Percentiles rank a stretch among this genome's conserved stretches.
phyloP scores from a whole-genome alignment of 352 stramenopile genomes.

The Globisporangium takayamanum region DNA sequence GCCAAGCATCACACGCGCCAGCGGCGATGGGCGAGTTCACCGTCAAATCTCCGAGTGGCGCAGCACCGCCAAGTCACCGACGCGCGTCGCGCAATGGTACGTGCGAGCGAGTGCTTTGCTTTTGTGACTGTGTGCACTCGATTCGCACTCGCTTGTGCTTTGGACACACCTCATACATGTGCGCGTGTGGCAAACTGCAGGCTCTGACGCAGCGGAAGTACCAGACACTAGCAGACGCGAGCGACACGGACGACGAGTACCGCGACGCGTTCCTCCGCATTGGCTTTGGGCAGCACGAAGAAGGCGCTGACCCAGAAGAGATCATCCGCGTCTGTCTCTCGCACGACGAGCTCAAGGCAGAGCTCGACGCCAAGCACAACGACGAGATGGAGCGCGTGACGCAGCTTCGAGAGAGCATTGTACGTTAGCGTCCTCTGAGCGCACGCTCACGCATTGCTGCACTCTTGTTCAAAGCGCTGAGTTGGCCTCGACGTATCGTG shows the following conservation, averaged over 20 bases:
- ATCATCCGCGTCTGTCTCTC: conserved; percentile 60
- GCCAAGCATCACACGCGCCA: not conserved
- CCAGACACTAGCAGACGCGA: not conserved
- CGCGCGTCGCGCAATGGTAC: conserved; percentile 1
- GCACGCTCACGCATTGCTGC: not conserved
- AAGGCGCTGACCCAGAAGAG: conserved; percentile 56
- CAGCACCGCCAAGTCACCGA: not conserved
- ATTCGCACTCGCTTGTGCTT: not conserved
- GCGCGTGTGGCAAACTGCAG: not conserved
- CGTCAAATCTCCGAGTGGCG: not conserved
- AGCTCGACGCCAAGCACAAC: conserved; percentile 59
- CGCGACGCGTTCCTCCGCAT: conserved; percentile 64
- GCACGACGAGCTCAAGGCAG: conserved; percentile 60
- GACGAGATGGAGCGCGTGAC: conserved; percentile 51
- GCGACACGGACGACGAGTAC: conserved; percentile 23
- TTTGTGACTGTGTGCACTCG: no score
- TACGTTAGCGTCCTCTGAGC: conserved; percentile 16
- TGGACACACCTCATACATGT: not conserved
- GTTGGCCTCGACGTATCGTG: not conserved
- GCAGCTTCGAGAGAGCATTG: conserved; percentile 49
- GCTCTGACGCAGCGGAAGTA: conserved; percentile 9
- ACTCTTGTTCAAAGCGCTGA: not conserved
- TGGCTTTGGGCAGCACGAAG: conserved; percentile 46
- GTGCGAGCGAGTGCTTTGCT: not conserved
- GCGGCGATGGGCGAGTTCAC: not conserved